These are phyloP conservation scores for Cyclanthera cordifolia DNA, from an alignment of 306 rosid genomes.

Conservation along the genomic window DNA sequence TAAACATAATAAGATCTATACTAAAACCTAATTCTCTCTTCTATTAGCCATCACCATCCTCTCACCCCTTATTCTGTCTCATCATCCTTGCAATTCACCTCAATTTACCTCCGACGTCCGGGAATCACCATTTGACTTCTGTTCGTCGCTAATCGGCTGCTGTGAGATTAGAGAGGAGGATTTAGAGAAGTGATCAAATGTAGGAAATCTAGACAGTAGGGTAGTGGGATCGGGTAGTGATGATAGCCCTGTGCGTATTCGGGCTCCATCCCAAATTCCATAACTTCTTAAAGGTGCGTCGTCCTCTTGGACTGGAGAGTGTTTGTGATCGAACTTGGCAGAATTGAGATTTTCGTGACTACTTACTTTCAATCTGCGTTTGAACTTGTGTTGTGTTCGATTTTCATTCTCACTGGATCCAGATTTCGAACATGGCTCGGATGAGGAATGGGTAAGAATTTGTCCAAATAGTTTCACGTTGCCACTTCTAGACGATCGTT, in stretches of 20 bases:
- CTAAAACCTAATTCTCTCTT: conserved; percentile 4
- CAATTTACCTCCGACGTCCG: conserved; percentile 4
- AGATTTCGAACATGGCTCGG: conserved; percentile 30
- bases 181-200: conserved; percentile 41
- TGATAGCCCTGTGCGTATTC: conserved; percentile 44
- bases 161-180: neutral
- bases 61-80: too few species aligned
- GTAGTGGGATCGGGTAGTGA: conserved; percentile 62
- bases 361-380: conserved; percentile 24
- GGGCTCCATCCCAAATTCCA: conserved; percentile 60
- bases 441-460: conserved; percentile 55
- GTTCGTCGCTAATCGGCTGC: neutral
- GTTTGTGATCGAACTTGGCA: conserved; percentile 34
- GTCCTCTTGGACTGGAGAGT: conserved; percentile 36
- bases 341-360: conserved; percentile 40
- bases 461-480: conserved; percentile 84
- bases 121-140: neutral
- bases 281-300: conserved; percentile 48
- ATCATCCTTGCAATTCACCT: neutral
- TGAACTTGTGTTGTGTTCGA: conserved; percentile 29
- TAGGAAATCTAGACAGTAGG: conserved; percentile 72
- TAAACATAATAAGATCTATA: neutral
- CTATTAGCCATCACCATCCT: neutral
- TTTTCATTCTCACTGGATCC: conserved; percentile 37
- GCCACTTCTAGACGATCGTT: conserved; percentile 52